phyloP scores from a whole-genome alignment of 495 filamentous ascomycete genomes.

The Penicillium odoratum region DNA sequence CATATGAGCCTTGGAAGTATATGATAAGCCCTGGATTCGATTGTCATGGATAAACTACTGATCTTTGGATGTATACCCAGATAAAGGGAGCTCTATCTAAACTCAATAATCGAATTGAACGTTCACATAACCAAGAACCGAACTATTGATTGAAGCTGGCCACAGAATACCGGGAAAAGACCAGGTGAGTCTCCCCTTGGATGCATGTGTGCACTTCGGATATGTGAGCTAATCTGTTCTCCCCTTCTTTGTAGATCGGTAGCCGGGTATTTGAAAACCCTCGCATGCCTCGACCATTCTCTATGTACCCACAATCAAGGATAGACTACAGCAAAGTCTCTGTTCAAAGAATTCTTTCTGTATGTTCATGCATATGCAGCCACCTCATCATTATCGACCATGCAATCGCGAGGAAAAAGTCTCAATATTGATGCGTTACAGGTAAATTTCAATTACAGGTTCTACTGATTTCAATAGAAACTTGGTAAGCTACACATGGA shows the following conservation, averaged over 20 bases:
- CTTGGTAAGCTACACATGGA: neutral
- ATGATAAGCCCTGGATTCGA: neutral
- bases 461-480: neutral
- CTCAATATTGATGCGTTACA: neutral
- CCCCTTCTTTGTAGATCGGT: constrained; percentile 21
- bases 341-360: neutral
- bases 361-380: neutral
- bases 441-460: neutral
- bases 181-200: constrained; percentile 23
- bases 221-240: constrained; percentile 22
- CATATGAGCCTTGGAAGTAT: neutral
- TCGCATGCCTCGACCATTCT: constrained; percentile 28
- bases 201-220: constrained; percentile 9
- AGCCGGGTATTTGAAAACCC: constrained; percentile 26
- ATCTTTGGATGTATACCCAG: neutral
- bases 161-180: neutral
- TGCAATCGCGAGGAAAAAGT: neutral
- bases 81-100: neutral
- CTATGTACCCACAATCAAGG: constrained; percentile 14
- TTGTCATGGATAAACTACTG: neutral
- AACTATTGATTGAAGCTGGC: neutral
- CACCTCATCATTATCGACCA: neutral
- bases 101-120: neutral
- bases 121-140: neutral
- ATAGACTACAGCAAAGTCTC: constrained; percentile 4